phyloP scores from a whole-genome alignment of 306 rosid genomes.

The Styphnolobium japonicum region DNA sequence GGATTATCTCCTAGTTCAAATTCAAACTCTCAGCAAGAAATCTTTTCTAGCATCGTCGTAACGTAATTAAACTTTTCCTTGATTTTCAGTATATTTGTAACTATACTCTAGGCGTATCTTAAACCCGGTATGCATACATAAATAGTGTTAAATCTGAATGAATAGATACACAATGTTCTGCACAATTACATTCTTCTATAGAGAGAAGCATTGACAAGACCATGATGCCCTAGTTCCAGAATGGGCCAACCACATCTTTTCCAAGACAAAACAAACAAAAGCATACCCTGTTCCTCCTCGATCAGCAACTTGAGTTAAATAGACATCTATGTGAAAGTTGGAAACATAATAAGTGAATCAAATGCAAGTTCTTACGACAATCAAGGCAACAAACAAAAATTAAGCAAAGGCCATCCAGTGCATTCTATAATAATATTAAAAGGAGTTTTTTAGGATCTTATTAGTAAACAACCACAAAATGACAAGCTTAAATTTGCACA shows the following conservation, averaged over 20 bases:
- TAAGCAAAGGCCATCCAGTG: not conserved
- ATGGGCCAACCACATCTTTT: not conserved
- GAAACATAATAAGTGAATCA: not conserved
- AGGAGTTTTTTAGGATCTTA: not conserved
- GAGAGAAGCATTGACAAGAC: too few species aligned
- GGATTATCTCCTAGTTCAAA: too few species aligned
- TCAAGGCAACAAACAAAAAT: not conserved
- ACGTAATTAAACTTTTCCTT: too few species aligned
- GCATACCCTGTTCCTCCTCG: not conserved
- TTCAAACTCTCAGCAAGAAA: too few species aligned
- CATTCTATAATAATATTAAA: not conserved
- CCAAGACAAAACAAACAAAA: not conserved
- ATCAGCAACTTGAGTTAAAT: not conserved
- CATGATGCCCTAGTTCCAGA: too few species aligned
- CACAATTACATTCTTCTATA: not conserved
- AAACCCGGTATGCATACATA: too few species aligned
- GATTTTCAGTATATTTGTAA: too few species aligned
- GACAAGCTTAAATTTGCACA: not conserved
- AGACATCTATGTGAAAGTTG: not conserved
- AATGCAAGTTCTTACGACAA: not conserved
- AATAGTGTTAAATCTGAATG: not conserved
- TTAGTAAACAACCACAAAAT: not conserved
- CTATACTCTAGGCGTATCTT: too few species aligned
- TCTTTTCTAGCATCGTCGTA: too few species aligned
- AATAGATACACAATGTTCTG: not conserved